phyloP scores from a whole-genome alignment of 2,329 filamentous ascomycete species.

The Cadophora sp. region DNA sequence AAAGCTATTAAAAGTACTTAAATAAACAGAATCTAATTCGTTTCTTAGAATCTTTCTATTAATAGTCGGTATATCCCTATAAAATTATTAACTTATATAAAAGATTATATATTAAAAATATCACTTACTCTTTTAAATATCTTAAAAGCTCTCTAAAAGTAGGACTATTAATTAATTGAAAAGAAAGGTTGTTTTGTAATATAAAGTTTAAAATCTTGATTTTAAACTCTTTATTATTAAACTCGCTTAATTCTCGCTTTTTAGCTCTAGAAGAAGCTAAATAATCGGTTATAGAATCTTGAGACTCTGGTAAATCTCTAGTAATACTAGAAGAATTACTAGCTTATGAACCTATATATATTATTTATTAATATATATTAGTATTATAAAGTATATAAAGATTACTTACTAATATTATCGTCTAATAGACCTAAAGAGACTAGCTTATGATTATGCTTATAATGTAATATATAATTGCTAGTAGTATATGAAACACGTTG shows the following conservation, averaged over 20 bases:
- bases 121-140: background rate
- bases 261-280: background rate
- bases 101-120: background rate
- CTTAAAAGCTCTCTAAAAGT: slow-evolving; percentile 3
- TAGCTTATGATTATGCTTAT: background rate
- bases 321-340: background rate
- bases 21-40: background rate
- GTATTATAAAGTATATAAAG: background rate
- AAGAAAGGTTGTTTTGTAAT: slow-evolving; percentile 4
- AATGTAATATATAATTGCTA: background rate
- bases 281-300: background rate
- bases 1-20: background rate
- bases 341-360: background rate
- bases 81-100: background rate
- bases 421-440: background rate
- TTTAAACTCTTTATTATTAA: background rate
- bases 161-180: slow-evolving; percentile 1
- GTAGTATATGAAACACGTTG: background rate
- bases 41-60: background rate
- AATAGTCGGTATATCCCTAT: background rate
- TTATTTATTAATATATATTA: background rate
- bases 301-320: slow-evolving; percentile 2
- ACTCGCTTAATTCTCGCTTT: background rate
- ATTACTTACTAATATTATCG: background rate
- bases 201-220: slow-evolving; percentile 1